phyloP scores from a whole-genome alignment of 1,284 basidiomycete genomes.

The Ustilago loliicola region DNA sequence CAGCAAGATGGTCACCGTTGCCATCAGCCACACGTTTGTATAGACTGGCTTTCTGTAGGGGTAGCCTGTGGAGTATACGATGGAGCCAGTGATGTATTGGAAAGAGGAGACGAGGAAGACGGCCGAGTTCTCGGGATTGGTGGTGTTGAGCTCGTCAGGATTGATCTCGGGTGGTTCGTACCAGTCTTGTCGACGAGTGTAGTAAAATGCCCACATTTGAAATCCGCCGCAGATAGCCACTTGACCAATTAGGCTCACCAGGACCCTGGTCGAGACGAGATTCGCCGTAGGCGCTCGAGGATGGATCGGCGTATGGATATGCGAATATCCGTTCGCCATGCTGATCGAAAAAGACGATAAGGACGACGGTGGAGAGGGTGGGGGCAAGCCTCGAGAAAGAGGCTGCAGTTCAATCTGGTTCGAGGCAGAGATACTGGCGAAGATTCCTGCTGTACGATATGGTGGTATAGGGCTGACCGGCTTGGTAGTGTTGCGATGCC shows the following conservation, averaged over 20 bases:
- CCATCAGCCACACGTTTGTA: slow-evolving; percentile 77
- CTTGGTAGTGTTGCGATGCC: neutral
- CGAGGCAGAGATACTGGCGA: slow-evolving; percentile 23
- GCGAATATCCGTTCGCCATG: slow-evolving; percentile 26
- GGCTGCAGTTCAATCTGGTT: slow-evolving; percentile 32
- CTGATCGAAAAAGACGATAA: slow-evolving; percentile 1
- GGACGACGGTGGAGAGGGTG: neutral
- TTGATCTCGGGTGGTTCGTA: slow-evolving; percentile 77
- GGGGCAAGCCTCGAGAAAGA: slow-evolving; percentile 24
- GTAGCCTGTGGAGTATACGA: slow-evolving; percentile 96
- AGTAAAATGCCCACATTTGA: slow-evolving; percentile 90
- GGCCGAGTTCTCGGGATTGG: slow-evolving; percentile 92
- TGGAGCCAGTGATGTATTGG: slow-evolving; percentile 97
- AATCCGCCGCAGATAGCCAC: slow-evolving; percentile 86
- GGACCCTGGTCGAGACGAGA: slow-evolving; percentile 93
- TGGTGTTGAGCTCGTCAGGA: slow-evolving; percentile 85
- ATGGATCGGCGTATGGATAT: slow-evolving; percentile 74
- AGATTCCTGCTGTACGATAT: neutral
- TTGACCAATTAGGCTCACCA: slow-evolving; percentile 93
- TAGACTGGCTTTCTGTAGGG: slow-evolving; percentile 95
- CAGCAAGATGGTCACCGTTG: slow-evolving; percentile 53
- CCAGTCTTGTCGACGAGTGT: slow-evolving; percentile 88
- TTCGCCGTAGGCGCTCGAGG: slow-evolving; percentile 95
- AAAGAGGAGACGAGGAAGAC: slow-evolving; percentile 96
- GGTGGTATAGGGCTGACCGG: neutral